Base-by-base conservation (phyloP, 2,329 filamentous ascomycete genomes). In the Coccinonectria pachysandricola region DNA sequence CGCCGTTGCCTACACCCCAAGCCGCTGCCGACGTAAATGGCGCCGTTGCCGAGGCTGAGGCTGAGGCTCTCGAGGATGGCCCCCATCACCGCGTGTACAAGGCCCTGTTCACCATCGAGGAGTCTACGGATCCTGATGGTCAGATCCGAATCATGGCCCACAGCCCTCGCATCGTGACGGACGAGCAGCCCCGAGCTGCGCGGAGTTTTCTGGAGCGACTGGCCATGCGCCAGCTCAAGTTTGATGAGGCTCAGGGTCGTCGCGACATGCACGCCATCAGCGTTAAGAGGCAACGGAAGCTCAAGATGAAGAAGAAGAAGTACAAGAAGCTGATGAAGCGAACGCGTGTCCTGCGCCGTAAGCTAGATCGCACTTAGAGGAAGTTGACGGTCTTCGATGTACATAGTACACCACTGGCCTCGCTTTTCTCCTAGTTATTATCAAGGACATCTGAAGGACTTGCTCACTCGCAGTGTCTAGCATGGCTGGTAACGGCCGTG, bases 291-390 rank as follows among this genome's bases (percentile, higher is more conserved):
- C 85, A 93, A 60, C 70, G 86, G 52, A 92, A 91, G 64, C 64
- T 95, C 50, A 94, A 86, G 75, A 98, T 98, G 87, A 98, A 98
- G 82, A 98, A 96, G 75, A 88, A 96, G 73, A 98, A 98, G 77
- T 94, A 94, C 62, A 96, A 95, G 86, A 98, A 98, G 75, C 67
- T 96, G 43, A 86, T 94, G 82, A 83, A 80, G 68, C 73, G 76
- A 59, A 95, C 88, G 50, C 75, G 88, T 55, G 88, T 84, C 53
- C 58, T 86, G 64, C 79, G 88, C 53, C 76, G 86, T 53, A 93
- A 87, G 65, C 65, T 91, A 48, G 84, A 81, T 48, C 71, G 76
- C 49, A 62, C 71, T 38, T 74, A 64, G 35, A 23, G 12, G 20
- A 16, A 20, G 21, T 22, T 34, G n/a, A n/a, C n/a, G n/a, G n/a